Evolutionary conservation across 345 rosid genomes (phyloP).

Genomic region (Populus nigra): DNA sequence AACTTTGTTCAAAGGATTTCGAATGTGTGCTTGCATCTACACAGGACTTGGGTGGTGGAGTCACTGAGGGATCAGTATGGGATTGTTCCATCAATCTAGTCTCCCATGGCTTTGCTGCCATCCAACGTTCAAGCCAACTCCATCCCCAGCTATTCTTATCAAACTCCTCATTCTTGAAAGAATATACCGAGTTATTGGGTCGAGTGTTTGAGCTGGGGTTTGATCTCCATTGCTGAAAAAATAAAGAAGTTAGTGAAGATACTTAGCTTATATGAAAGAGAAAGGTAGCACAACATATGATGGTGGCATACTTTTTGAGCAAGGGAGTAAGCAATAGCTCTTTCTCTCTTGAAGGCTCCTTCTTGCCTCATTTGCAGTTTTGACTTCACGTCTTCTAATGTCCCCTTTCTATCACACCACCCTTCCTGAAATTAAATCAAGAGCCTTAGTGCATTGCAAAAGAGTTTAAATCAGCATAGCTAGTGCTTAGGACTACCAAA

Average conservation of each 20-base stretch:
- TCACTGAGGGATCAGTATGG: constrained; percentile 30
- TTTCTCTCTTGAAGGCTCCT: constrained; percentile 90
- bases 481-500: not conserved
- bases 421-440: constrained; percentile 51
- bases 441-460: not conserved
- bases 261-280: not conserved
- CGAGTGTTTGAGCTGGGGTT: constrained; percentile 34
- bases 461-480: not conserved
- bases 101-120: constrained; percentile 99
- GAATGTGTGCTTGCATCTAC: constrained; percentile 24
- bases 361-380: constrained; percentile 82
- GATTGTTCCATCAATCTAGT: constrained; percentile 72
- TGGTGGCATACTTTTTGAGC: constrained; percentile 65
- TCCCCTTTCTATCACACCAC: constrained; percentile 94
- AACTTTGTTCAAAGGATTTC: constrained; percentile 49
- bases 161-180: constrained; percentile 56
- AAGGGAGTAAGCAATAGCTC: constrained; percentile 84
- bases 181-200: constrained; percentile 29
- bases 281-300: not conserved
- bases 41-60: constrained; percentile 40
- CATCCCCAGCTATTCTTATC: constrained; percentile 85
- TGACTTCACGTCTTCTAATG: constrained; percentile 64
- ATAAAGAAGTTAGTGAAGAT: not conserved
- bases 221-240: constrained; percentile 68
- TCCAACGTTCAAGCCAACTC: constrained; percentile 99